phyloP scores from a whole-genome alignment of 257 asterid species.

The Solanum pennellii region DNA sequence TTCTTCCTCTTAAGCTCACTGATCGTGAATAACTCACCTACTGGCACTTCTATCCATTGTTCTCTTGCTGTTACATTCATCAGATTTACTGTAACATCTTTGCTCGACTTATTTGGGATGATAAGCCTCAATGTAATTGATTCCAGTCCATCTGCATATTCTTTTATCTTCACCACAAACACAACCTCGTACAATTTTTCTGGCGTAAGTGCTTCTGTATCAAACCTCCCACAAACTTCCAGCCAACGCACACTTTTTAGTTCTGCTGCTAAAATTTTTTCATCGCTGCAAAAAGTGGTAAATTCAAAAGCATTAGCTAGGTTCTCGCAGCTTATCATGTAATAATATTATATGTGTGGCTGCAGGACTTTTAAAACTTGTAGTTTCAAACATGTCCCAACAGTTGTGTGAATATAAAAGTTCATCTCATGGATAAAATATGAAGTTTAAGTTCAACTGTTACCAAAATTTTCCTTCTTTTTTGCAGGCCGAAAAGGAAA shows the following conservation, averaged over 20 bases:
- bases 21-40: background rate
- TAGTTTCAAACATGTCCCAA: background rate
- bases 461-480: background rate
- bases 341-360: background rate
- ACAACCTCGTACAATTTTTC: conserved; percentile 34
- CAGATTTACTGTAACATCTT: background rate
- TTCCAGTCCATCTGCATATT: conserved; percentile 58
- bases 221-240: conserved; percentile 60
- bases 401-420: background rate
- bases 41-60: background rate
- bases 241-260: conserved; percentile 62
- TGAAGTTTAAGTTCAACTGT: background rate
- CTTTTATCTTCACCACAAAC: conserved; percentile 42
- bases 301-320: background rate
- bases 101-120: background rate
- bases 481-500: background rate
- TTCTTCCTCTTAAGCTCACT: background rate
- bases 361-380: background rate
- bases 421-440: background rate
- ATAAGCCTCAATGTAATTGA: background rate
- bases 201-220: conserved; percentile 45
- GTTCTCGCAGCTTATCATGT: background rate
- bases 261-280: conserved; percentile 35
- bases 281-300: conserved; percentile 34
- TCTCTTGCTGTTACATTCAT: background rate